Base-by-base conservation (phyloP, 345 rosid species). In the Salix udensis region DNA sequence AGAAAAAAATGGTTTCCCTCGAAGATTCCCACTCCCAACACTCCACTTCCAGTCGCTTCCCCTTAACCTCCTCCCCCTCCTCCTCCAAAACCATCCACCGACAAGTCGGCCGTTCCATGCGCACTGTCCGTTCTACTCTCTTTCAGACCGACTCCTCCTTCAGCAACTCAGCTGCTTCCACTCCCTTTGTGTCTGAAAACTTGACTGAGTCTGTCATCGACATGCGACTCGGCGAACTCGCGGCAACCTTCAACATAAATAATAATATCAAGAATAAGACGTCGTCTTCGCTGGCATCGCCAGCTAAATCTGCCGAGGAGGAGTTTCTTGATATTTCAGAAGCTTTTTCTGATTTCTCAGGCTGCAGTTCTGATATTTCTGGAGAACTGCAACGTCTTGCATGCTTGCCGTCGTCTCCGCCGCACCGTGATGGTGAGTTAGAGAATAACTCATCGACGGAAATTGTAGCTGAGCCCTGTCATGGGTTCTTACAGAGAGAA, bases 371-470 rank as follows among this genome's bases (percentile, higher is more conserved):
- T 61, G 98, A 96, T 80, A 93, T 96, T 68, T 96, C 99, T 34
- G 98, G 98, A 12, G 99, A 96, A 88, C 71, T 96, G 31, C 94
- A 87, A 67, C 87, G 98, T n/a, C 92, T 96, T 66, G 99, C 99
- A 18, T 67, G 87, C 83, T 67, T 92, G 62, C 94, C 95, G 23
- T 82, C 88, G 0, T 87, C 90, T 11, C 92, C 83, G 36, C 70
- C 10, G 28, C 62, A 3, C 23, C 26, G 23, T 9, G 62, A 24
- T 58, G 62, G 23, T 1, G 62, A 24, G 28, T 58, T 11, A 0
- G 12, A n/a, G 28, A 9, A 58, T 13, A 58, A 58, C 28, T 26
- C 62, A 9, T 58, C 62, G 9, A n/a, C 44, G 8, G 74, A 78
- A 44, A 73, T 79, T 16, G 96, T 85, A 82, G 85, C 71, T 40